phyloP scores from a whole-genome alignment of 495 filamentous ascomycete species.

The Penicillium roqueforti region DNA sequence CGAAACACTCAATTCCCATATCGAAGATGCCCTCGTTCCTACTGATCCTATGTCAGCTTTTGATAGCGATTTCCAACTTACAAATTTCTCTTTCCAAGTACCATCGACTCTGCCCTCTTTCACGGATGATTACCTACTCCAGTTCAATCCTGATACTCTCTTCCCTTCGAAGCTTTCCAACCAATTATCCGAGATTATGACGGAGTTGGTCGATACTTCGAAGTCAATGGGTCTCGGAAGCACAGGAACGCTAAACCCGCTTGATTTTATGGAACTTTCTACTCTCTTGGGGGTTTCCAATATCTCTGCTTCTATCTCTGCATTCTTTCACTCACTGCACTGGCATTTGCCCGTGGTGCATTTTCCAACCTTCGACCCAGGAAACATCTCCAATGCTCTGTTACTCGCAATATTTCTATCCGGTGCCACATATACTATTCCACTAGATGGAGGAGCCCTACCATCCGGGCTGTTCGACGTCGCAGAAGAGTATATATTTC shows the following conservation, averaged over 20 bases:
- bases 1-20: constrained; percentile 29
- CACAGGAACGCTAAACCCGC: neutral
- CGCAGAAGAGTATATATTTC: constrained; percentile 39
- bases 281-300: constrained; percentile 30
- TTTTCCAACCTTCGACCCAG: constrained; percentile 38
- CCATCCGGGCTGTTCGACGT: constrained; percentile 33
- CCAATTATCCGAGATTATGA: constrained; percentile 29
- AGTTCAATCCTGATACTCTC: constrained; percentile 18
- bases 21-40: constrained; percentile 31
- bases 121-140: constrained; percentile 20
- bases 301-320: constrained; percentile 34
- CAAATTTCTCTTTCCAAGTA: constrained; percentile 17
- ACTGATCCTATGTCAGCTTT: constrained; percentile 17
- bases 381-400: constrained; percentile 30
- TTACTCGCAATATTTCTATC: constrained; percentile 35
- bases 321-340: constrained; percentile 37
- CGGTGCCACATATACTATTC: constrained; percentile 31
- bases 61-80: constrained; percentile 10
- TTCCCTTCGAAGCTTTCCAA: constrained; percentile 29
- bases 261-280: constrained; percentile 24
- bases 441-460: constrained; percentile 19
- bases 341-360: constrained; percentile 41
- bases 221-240: constrained; percentile 24
- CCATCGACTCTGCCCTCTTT: constrained; percentile 4
- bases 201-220: constrained; percentile 32